These are phyloP conservation scores for Boechera retrofracta DNA, from an alignment of 345 rosid genomes.

Conservation along the genomic window DNA sequence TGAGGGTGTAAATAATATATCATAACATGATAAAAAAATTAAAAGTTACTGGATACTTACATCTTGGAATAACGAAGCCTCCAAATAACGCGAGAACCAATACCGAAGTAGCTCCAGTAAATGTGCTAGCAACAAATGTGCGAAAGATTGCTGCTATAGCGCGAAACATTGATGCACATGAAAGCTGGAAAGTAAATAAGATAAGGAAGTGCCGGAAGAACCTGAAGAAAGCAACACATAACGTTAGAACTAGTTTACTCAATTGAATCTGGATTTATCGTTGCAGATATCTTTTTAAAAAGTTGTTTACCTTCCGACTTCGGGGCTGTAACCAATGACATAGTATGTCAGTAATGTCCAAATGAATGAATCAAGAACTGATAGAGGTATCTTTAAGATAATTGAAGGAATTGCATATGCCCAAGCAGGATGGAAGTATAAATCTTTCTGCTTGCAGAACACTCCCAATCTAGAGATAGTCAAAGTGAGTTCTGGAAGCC, in stretches of 20 bases:
- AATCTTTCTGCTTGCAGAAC: constrained; percentile 55
- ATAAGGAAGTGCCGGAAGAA: constrained; percentile 61
- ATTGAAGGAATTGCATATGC: constrained; percentile 59
- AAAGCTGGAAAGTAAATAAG: constrained; percentile 52
- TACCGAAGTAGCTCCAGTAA: constrained; percentile 45
- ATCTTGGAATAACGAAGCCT: constrained; percentile 63
- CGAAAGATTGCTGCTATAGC: constrained; percentile 54
- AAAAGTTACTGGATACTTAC: constrained; percentile 33
- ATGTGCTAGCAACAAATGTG: constrained; percentile 53
- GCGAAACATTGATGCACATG: constrained; percentile 59
- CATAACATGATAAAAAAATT: constrained; percentile 3
- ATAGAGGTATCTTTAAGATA: constrained; percentile 54
- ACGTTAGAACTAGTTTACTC: not conserved
- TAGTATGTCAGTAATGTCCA: constrained; percentile 61
- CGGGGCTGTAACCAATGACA: constrained; percentile 58
- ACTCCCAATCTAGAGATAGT: constrained; percentile 52
- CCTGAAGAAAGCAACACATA: constrained; percentile 25
- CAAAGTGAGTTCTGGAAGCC: constrained; percentile 54
- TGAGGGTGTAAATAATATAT: not conserved
- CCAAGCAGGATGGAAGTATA: constrained; percentile 60
- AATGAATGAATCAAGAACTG: constrained; percentile 47
- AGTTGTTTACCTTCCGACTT: constrained; percentile 47
- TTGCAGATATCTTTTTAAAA: constrained; percentile 41
- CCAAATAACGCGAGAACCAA: constrained; percentile 57
- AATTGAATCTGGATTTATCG: constrained; percentile 22